Percentiles rank a stretch among this genome's conserved stretches.
These are phyloP conservation scores for Phytomonas sp. DNA, from an alignment of 208 protist species.

Conservation along the genomic window DNA sequence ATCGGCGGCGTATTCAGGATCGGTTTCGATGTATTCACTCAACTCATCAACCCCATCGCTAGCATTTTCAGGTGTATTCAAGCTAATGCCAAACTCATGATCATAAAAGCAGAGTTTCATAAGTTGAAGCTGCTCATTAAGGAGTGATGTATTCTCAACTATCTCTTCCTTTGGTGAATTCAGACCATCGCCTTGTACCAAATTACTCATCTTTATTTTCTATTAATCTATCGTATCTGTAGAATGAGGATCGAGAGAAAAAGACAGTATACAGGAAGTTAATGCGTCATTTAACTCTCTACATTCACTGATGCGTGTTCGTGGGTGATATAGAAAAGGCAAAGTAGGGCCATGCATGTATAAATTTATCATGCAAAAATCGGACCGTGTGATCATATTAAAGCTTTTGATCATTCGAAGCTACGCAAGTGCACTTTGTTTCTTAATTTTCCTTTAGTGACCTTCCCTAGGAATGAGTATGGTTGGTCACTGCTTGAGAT, in stretches of 20 bases:
- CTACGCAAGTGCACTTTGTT: slow-evolving; percentile 1
- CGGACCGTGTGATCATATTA: background rate
- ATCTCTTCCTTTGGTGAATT: background rate
- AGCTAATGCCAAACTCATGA: slow-evolving; percentile 73
- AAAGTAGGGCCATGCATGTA: background rate
- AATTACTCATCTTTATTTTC: background rate
- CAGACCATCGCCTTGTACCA: background rate
- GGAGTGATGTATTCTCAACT: slow-evolving; percentile 16
- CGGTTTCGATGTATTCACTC: background rate
- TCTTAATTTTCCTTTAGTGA: background rate
- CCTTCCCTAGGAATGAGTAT: background rate
- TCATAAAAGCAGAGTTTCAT: slow-evolving; percentile 83
- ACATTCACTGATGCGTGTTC: background rate
- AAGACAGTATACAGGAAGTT: slow-evolving; percentile 8
- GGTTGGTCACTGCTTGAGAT: slow-evolving; percentile 9
- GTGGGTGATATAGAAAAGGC: background rate
- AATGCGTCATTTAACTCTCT: background rate
- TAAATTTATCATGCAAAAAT: slow-evolving; percentile 7
- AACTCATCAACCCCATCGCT: background rate
- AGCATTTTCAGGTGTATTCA: slow-evolving; percentile 18
- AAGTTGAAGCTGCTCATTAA: slow-evolving; percentile 60
- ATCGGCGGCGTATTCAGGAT: slow-evolving; percentile 6
- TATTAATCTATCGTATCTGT: background rate
- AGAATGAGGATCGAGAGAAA: slow-evolving; percentile 8
- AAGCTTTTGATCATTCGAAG: background rate